Conservation (phyloP, 208 protist species). For the Trypanosoma congolense region DNA sequence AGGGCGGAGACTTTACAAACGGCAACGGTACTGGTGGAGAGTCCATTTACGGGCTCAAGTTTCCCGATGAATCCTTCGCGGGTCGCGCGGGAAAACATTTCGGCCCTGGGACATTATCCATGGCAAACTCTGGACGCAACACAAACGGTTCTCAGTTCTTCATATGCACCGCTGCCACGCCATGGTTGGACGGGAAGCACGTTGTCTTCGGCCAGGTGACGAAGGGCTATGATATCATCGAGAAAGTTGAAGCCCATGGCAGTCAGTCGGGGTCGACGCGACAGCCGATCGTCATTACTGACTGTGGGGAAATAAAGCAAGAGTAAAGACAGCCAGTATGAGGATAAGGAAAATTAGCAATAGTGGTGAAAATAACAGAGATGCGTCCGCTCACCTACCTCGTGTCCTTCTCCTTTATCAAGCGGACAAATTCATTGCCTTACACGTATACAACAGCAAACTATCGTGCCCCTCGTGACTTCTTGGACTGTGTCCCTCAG, state of each 20-base stretch:
- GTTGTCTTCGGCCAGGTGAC: constrained; percentile 93
- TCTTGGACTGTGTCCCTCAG: too few species aligned
- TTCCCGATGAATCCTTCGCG: constrained; percentile 92
- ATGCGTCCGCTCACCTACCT: too few species aligned
- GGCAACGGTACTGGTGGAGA: constrained; percentile 90
- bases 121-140: constrained; percentile 72
- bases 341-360: too few species aligned
- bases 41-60: constrained; percentile 91
- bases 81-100: constrained; percentile 77
- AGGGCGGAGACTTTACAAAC: constrained; percentile 95
- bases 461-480: too few species aligned
- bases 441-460: too few species aligned
- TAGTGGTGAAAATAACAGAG: too few species aligned
- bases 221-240: constrained; percentile 81
- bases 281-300: constrained; percentile 56
- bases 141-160: constrained; percentile 87
- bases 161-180: constrained; percentile 55
- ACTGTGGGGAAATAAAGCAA: constrained; percentile 69
- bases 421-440: too few species aligned
- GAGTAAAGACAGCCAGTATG: neutral
- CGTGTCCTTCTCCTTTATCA: too few species aligned
- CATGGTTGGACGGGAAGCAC: constrained; percentile 91
- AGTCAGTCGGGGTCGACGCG: constrained; percentile 67
- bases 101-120: constrained; percentile 58
- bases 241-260: constrained; percentile 67